These are phyloP conservation scores for Caryopteris hybrid DNA, from an alignment of 305 asterid genomes.

Conservation along the genomic window DNA sequence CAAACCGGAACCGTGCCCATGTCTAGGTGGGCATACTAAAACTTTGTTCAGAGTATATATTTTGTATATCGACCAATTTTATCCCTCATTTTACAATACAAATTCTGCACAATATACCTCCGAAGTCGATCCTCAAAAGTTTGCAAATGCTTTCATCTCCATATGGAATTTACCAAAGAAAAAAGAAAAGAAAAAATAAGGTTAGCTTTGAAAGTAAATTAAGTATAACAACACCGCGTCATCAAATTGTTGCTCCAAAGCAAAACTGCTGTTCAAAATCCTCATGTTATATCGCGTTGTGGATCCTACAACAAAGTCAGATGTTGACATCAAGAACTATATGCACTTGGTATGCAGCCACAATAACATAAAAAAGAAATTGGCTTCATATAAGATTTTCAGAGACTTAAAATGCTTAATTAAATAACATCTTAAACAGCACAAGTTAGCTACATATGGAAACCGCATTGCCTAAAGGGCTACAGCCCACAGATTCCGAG, in stretches of 20 bases:
- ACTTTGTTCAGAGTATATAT: neutral
- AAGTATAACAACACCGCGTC: constrained; percentile 14
- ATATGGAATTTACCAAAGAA: neutral
- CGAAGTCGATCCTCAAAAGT: neutral
- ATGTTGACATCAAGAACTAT: neutral
- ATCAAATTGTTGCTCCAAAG: neutral
- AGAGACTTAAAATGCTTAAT: neutral
- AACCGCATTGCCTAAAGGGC: neutral
- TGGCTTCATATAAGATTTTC: neutral
- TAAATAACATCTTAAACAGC: neutral
- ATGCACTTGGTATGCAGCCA: neutral
- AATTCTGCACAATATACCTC: neutral
- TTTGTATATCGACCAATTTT: neutral
- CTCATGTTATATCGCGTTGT: neutral
- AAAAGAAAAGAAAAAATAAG: neutral
- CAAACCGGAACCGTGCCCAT: too few relatives aligned
- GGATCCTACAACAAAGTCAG: constrained; percentile 14
- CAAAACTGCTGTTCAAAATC: constrained; percentile 3
- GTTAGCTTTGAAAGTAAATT: constrained; percentile 21
- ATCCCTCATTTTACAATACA: neutral
- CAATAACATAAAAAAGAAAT: neutral
- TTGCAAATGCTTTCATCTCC: neutral
- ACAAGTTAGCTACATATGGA: neutral
- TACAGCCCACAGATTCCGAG: neutral
- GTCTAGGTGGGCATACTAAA: neutral